Percentiles rank a stretch among this genome's conserved stretches.
These are phyloP conservation scores for Wickerhamiella cacticola DNA, from an alignment of 805 yeast species.

Conservation along the genomic window DNA sequence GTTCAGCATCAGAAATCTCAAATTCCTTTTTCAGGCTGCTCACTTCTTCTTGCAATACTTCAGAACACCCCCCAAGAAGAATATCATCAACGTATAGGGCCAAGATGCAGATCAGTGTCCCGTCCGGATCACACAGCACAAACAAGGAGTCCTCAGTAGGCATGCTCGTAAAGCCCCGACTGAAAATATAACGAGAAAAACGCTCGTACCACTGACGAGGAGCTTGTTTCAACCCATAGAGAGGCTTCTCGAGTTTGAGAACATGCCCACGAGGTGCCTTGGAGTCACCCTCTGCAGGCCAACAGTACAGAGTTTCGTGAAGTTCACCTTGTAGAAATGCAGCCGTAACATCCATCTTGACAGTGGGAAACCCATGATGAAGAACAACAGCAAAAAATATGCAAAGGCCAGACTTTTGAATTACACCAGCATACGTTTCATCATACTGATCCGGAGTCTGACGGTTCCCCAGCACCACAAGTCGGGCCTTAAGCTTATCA, in stretches of 20 bases:
- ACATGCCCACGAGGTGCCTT: background rate
- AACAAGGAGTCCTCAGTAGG: background rate
- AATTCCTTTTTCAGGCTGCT: background rate
- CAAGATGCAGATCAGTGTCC: background rate
- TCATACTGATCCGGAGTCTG: constrained; percentile 2
- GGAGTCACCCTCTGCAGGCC: background rate
- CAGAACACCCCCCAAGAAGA: background rate
- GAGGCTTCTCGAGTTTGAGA: background rate
- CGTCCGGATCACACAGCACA: background rate
- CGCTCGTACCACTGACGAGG: background rate
- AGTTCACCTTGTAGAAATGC: background rate
- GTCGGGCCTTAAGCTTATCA: background rate
- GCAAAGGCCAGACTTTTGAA: background rate
- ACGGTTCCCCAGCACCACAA: background rate
- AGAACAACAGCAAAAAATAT: background rate
- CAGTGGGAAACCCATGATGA: background rate
- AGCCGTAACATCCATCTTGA: constrained; percentile 7
- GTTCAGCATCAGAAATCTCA: background rate
- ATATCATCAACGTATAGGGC: constrained; percentile 1
- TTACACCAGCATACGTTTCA: constrained; percentile 2
- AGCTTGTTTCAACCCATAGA: constrained; percentile 5
- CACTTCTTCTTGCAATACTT: background rate
- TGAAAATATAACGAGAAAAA: background rate
- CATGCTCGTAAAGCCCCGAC: background rate
- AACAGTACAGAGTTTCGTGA: background rate